A percentile compares a stretch with the other conserved stretches of the same genome.
Conservation (phyloP, 2,329 filamentous ascomycete species). For the Fusarium aywerte region DNA sequence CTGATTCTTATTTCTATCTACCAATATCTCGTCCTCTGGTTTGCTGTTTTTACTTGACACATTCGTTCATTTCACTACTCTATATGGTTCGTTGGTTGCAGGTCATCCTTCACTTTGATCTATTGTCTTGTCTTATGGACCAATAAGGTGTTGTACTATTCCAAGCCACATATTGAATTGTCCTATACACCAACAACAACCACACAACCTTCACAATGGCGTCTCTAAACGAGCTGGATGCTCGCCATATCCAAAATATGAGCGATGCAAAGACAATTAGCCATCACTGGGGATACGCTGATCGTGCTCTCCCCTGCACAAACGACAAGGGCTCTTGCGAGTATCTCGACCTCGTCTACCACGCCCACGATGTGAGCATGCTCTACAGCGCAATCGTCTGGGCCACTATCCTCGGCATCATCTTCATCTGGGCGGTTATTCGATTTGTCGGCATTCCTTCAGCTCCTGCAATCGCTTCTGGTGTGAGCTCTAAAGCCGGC, state of each 20-base stretch:
- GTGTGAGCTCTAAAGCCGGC: conserved; percentile 41
- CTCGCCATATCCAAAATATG: conserved; percentile 57
- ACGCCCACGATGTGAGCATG: conserved; percentile 61
- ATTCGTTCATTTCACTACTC: conserved; percentile 10
- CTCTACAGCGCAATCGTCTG: conserved; percentile 63
- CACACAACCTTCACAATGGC: conserved; percentile 27
- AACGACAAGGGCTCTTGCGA: conserved; percentile 60
- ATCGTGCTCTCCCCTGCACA: conserved; percentile 58
- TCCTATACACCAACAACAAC: too few species aligned
- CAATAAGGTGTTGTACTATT: neutral
- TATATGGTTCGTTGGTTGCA: conserved; percentile 2
- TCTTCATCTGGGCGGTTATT: conserved; percentile 56
- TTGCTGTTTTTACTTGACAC: conserved; percentile 3
- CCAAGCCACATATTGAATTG: too few species aligned
- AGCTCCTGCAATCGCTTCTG: conserved; percentile 30
- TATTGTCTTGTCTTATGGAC: neutral
- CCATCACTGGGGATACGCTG: conserved; percentile 61
- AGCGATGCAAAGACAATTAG: conserved; percentile 50
- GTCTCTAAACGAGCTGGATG: conserved; percentile 38
- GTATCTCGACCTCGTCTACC: conserved; percentile 64
- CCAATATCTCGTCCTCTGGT: conserved; percentile 29
- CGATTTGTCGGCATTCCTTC: conserved; percentile 44
- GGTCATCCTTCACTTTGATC: conserved; percentile 5
- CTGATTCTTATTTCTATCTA: conserved; percentile 44
- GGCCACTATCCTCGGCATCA: conserved; percentile 57